Base-by-base conservation (phyloP, 371 early-diverging fungal genomes). In the Mucor plumbeus region DNA sequence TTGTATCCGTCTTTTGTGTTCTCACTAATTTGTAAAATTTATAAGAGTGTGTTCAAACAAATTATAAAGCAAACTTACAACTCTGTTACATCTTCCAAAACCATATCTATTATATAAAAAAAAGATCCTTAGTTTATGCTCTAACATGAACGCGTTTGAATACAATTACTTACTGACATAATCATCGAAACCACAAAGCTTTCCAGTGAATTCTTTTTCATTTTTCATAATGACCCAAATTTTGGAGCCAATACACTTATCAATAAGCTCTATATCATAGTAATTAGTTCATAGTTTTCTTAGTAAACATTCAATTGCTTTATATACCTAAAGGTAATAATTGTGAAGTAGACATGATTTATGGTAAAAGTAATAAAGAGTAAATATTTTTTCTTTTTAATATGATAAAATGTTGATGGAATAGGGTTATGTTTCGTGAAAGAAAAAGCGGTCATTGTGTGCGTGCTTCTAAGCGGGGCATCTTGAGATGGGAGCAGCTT, bases 201-300 rank as follows among this genome's bases (percentile, higher is more conserved):
- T 94, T 21, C 99, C 99, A 21, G 90, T 90, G 71, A 97, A 97
- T 81, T 99, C 99, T 78, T 93, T 95, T 61, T 97, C 94, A 39
- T 87, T 85, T 84, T 97, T 97, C 97, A 99, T 95, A 59, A 97
- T 78, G 5, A 98, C 97, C 96, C 97, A 96, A 66, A 99, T 95
- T 70, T 88, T 87, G 53, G 96, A 96, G 17, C 98, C 98, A 70
- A 98, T 96, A 82, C 98, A 98, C 71, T 96, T 94, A 81, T 99
- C 99, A 70, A 99, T 95, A 56, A 99, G 88, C 76, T 99, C 98
- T 95, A 78, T 44, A 62, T 14, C 44, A 5, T 26, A 31, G 1
- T 17, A 1, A 13, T 11, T 40, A n/a, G 4, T 47, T 6, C 44
- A 26, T 21, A 33, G 11, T 31, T 5, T 34, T 10, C 26, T 43